A percentile compares a stretch with the other conserved stretches of the same genome.
Conservation (phyloP, 2,329 filamentous ascomycete species). For the Clonostachys sp. region DNA sequence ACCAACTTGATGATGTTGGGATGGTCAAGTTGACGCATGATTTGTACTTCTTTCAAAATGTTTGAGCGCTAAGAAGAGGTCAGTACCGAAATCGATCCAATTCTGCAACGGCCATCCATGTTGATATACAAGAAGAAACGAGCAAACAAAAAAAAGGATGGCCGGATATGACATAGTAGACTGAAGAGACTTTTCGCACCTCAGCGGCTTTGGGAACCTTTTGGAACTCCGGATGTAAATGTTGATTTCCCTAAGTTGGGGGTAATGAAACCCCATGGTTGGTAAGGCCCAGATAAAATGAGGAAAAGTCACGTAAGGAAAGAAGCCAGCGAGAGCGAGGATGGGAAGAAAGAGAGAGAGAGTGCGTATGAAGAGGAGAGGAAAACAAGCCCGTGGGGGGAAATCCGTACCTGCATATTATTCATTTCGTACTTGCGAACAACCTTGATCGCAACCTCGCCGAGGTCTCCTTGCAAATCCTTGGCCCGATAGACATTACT, state of each 20-base stretch:
- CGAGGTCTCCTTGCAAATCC: slow-evolving; percentile 65
- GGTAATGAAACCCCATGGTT: slow-evolving; percentile 39
- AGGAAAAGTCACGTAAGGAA: slow-evolving; percentile 2
- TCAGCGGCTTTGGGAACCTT: slow-evolving; percentile 93
- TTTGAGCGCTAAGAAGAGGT: slow-evolving; percentile 73
- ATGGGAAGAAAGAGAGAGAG: slow-evolving; percentile 8
- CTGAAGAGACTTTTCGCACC: slow-evolving; percentile 62
- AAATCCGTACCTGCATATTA: slow-evolving; percentile 83
- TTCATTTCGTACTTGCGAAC: slow-evolving; percentile 99
- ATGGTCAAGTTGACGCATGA: slow-evolving; percentile 95
- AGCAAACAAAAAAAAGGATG: slow-evolving; percentile 18
- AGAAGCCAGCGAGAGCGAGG: slow-evolving; percentile 5
- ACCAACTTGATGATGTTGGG: slow-evolving; percentile 93
- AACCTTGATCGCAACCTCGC: slow-evolving; percentile 94
- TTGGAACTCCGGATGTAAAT: slow-evolving; percentile 95
- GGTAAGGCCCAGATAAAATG: slow-evolving; percentile 31
- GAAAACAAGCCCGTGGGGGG: slow-evolving; percentile 1
- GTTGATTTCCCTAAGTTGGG: slow-evolving; percentile 71
- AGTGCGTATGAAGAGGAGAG: slow-evolving; percentile 8
- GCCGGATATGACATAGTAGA: slow-evolving; percentile 6
- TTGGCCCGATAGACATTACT: slow-evolving; percentile 94
- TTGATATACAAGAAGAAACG: slow-evolving; percentile 9
- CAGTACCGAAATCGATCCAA: slow-evolving; percentile 11
- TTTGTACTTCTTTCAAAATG: slow-evolving; percentile 97
- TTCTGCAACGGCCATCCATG: too few relatives aligned